Percentiles rank a stretch among this genome's conserved stretches.
Evolutionary conservation across 306 rosid species (phyloP).

Genomic region (Neltuma alba): DNA sequence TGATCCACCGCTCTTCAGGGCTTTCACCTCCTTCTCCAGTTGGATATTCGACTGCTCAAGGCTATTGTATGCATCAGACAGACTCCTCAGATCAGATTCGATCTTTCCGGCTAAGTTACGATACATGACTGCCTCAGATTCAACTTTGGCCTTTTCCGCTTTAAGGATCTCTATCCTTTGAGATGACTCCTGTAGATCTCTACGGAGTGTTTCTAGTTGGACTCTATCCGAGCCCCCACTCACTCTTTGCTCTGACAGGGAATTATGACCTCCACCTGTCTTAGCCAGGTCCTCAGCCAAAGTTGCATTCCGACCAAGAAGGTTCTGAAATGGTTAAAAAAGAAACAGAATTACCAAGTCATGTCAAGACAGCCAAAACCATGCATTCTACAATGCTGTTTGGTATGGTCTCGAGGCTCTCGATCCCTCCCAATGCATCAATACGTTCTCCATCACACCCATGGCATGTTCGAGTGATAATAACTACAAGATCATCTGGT

Average conservation of each 20-base stretch:
- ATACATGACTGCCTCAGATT: conserved; percentile 70
- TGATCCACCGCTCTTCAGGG: conserved; percentile 52
- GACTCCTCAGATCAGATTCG: conserved; percentile 89
- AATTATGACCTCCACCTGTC: conserved; percentile 53
- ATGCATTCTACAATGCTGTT: conserved; percentile 5
- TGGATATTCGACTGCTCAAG: conserved; percentile 82
- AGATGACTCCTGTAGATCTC: conserved; percentile 80
- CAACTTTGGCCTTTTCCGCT: conserved; percentile 74
- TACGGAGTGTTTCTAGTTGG: conserved; percentile 71
- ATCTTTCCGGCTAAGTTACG: conserved; percentile 77
- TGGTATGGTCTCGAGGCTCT: not conserved
- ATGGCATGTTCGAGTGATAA: not conserved
- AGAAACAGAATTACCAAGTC: conserved; percentile 20
- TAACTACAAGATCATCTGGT: not conserved
- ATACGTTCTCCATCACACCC: conserved; percentile 4
- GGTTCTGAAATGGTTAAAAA: conserved; percentile 57
- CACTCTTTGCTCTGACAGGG: conserved; percentile 59
- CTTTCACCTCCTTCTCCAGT: conserved; percentile 74
- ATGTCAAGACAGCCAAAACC: conserved; percentile 11
- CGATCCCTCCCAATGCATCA: conserved; percentile 16
- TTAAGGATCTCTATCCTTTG: conserved; percentile 73
- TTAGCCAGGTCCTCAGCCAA: conserved; percentile 85
- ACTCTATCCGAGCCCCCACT: conserved; percentile 67
- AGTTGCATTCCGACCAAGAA: conserved; percentile 72
- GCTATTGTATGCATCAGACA: conserved; percentile 94